A percentile compares a stretch with the other conserved stretches of the same genome.
phyloP scores from a whole-genome alignment of 768 basidiomycete species.

The Mycena haematopus region DNA sequence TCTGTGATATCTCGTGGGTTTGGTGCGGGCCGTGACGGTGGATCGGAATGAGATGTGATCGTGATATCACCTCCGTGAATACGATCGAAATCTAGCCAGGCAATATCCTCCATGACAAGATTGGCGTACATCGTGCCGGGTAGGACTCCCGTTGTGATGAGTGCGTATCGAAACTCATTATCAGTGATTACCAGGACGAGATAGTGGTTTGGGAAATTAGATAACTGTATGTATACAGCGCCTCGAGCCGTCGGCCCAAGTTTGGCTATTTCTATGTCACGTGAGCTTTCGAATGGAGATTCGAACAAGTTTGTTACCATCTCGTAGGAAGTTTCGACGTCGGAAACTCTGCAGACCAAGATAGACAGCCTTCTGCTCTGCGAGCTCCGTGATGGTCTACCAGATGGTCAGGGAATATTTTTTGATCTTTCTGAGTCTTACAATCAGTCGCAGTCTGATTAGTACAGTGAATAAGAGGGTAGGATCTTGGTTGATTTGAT shows the following conservation, averaged over 20 bases:
- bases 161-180: constrained; percentile 78
- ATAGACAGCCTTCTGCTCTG: constrained; percentile 86
- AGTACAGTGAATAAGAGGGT: constrained; percentile 61
- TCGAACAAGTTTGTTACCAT: constrained; percentile 52
- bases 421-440: constrained; percentile 42
- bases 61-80: constrained; percentile 57
- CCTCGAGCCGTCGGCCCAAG: constrained; percentile 69
- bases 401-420: constrained; percentile 5
- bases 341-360: constrained; percentile 82
- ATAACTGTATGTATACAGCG: constrained; percentile 76
- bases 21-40: constrained; percentile 16
- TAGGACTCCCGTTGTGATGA: constrained; percentile 70
- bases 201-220: constrained; percentile 81
- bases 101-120: constrained; percentile 78
- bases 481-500: constrained; percentile 76
- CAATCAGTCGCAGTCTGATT: constrained; percentile 64
- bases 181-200: constrained; percentile 85
- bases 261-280: constrained; percentile 64
- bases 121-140: constrained; percentile 61
- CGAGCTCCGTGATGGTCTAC: constrained; percentile 84
- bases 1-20: constrained; percentile 31
- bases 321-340: constrained; percentile 66
- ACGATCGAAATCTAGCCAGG: constrained; percentile 76
- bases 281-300: constrained; percentile 15
- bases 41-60: constrained; percentile 29